phyloP scores from a whole-genome alignment of 2,329 filamentous ascomycete genomes.

The Aspergillus novoparasiticus region DNA sequence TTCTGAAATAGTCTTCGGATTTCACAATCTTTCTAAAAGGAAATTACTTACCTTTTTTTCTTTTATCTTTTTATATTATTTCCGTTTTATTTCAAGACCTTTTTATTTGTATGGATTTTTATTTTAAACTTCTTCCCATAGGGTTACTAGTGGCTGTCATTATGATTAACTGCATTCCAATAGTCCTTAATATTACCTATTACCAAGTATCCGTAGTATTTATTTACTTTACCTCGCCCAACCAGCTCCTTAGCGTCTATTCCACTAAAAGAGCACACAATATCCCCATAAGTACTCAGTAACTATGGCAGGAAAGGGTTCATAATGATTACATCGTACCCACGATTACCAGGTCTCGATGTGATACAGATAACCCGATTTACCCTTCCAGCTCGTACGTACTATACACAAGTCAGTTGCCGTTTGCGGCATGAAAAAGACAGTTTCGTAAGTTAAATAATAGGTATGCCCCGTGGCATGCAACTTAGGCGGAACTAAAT shows the following conservation, averaged over 20 bases:
- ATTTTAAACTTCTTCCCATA: background rate
- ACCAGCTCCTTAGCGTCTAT: background rate
- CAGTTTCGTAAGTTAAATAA: background rate
- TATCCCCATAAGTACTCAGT: background rate
- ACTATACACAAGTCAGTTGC: background rate
- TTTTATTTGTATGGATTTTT: background rate
- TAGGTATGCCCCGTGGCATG: background rate
- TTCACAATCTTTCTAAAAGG: background rate
- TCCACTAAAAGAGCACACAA: background rate
- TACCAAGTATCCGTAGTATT: background rate
- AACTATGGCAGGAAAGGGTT: background rate
- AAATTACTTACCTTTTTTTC: background rate
- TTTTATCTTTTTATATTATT: background rate
- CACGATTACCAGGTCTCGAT: background rate
- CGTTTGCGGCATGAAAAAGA: background rate
- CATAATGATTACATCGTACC: background rate
- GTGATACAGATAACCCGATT: background rate
- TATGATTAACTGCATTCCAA: background rate
- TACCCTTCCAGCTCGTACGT: background rate
- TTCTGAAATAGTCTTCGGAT: background rate
- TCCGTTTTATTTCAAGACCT: background rate
- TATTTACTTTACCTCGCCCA: background rate
- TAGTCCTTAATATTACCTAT: background rate
- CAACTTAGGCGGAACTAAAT: background rate
- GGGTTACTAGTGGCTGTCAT: background rate